These are phyloP conservation scores for Brasilioporus rufonigricans DNA, from an alignment of 768 basidiomycete species.

Conservation along the genomic window DNA sequence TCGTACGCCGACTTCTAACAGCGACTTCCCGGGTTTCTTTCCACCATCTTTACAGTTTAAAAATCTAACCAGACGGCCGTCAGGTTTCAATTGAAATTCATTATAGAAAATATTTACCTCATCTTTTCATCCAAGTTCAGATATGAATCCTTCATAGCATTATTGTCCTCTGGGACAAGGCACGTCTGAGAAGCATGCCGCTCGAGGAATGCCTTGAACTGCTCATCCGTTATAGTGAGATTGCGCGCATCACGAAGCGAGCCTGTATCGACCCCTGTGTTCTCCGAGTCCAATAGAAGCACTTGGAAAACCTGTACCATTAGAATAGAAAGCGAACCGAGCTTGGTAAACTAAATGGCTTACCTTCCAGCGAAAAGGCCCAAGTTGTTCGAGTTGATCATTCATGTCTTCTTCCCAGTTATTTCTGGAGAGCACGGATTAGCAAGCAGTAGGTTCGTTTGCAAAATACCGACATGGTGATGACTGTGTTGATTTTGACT, in stretches of 20 bases:
- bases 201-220: not conserved
- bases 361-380: constrained; percentile 42
- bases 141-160: constrained; percentile 5
- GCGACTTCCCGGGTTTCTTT: constrained; percentile 1
- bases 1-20: not conserved
- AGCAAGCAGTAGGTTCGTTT: too few species aligned
- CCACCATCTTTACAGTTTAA: not conserved
- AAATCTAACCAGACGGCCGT: not conserved
- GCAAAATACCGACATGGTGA: constrained; percentile 28
- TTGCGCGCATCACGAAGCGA: constrained; percentile 35
- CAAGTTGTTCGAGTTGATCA: constrained; percentile 31
- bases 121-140: constrained; percentile 1
- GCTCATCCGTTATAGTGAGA: constrained; percentile 25
- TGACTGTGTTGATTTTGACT: constrained; percentile 37
- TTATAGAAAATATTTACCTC: not conserved
- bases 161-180: constrained; percentile 1
- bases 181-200: not conserved
- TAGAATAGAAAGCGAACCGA: too few species aligned
- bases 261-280: constrained; percentile 30
- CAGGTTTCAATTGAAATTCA: not conserved
- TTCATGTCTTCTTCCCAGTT: constrained; percentile 44
- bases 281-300: constrained; percentile 35
- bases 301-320: constrained; percentile 41
- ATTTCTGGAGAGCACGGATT: constrained; percentile 21
- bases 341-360: not conserved